A percentile compares a stretch with the other conserved stretches of the same genome.
Conservation (phyloP, 768 basidiomycete species). For the Kondoa subrosea region DNA sequence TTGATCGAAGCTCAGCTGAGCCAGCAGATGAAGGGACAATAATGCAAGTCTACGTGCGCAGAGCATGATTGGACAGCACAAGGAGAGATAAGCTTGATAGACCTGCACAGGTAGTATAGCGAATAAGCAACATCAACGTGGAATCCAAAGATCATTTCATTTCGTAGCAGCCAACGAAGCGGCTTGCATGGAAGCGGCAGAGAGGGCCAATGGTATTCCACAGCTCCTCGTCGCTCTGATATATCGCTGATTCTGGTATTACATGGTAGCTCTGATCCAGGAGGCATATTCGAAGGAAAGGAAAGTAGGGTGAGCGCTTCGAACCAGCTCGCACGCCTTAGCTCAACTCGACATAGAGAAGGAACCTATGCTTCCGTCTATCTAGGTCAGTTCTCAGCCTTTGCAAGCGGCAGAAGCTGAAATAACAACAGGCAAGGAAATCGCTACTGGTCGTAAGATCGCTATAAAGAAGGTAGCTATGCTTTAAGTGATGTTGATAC, state of each 20-base stretch:
- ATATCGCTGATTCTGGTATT: no score
- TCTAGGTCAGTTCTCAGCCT: constrained; percentile 15
- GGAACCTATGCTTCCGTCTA: constrained; percentile 18
- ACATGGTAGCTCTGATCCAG: not conserved
- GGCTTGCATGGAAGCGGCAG: constrained; percentile 15
- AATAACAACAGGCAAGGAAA: constrained; percentile 46
- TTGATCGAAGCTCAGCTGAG: no score
- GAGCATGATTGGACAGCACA: no score
- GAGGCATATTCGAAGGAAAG: not conserved
- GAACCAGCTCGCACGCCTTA: not conserved
- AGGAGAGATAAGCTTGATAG: no score
- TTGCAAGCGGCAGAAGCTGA: not conserved
- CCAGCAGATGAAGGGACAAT: no score
- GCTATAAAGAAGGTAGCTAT: constrained; percentile 99
- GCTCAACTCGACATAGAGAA: not conserved
- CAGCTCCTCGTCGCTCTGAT: no score
- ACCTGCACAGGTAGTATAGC: no score
- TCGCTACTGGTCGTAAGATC: constrained; percentile 58
- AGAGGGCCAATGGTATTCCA: constrained; percentile 25
- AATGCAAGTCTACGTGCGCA: no score
- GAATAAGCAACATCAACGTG: not conserved
- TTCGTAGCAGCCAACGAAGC: not conserved
- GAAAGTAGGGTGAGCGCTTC: constrained; percentile 3
- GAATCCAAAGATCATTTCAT: not conserved
- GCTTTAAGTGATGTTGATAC: no score